These are phyloP conservation scores for Lindgomyces ingoldianus DNA, from an alignment of 495 filamentous ascomycete genomes.

Conservation along the genomic window DNA sequence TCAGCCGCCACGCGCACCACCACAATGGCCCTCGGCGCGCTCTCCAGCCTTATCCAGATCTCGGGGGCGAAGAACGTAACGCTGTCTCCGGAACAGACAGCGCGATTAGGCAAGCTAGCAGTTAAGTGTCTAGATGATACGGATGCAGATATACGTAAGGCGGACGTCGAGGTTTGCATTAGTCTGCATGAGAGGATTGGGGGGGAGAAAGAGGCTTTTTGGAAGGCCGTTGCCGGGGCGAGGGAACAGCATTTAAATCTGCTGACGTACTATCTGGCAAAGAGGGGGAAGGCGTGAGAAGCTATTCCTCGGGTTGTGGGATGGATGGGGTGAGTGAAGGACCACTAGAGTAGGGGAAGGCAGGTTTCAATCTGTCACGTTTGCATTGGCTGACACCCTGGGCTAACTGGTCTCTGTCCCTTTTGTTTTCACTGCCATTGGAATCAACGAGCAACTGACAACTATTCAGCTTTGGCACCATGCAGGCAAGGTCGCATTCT, in stretches of 20 bases:
- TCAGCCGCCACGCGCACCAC: slow-evolving; percentile 25
- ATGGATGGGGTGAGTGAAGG: no score
- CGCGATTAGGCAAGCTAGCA: slow-evolving; percentile 56
- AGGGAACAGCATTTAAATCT: slow-evolving; percentile 47
- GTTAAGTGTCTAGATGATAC: slow-evolving; percentile 64
- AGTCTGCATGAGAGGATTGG: slow-evolving; percentile 66
- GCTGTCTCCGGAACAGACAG: slow-evolving; percentile 38
- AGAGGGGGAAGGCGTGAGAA: slow-evolving; percentile 30
- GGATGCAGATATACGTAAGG: slow-evolving; percentile 78
- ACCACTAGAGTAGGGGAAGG: no score
- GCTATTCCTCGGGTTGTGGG: no score
- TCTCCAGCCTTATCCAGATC: slow-evolving; percentile 36
- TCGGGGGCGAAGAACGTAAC: slow-evolving; percentile 26
- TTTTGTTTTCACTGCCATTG: no score
- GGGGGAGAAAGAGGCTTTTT: slow-evolving; percentile 52
- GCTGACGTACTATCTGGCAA: slow-evolving; percentile 49
- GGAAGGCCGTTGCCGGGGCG: slow-evolving; percentile 45
- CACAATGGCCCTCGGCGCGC: slow-evolving; percentile 33
- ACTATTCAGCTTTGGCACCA: no score
- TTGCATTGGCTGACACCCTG: no score
- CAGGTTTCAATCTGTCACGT: no score
- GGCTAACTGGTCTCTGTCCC: no score
- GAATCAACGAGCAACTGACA: no score
- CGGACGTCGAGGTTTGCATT: slow-evolving; percentile 75
- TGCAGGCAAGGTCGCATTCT: no score